Evolutionary conservation across 2,329 filamentous ascomycete species (phyloP).

Genomic region (Camillea tinctor): DNA sequence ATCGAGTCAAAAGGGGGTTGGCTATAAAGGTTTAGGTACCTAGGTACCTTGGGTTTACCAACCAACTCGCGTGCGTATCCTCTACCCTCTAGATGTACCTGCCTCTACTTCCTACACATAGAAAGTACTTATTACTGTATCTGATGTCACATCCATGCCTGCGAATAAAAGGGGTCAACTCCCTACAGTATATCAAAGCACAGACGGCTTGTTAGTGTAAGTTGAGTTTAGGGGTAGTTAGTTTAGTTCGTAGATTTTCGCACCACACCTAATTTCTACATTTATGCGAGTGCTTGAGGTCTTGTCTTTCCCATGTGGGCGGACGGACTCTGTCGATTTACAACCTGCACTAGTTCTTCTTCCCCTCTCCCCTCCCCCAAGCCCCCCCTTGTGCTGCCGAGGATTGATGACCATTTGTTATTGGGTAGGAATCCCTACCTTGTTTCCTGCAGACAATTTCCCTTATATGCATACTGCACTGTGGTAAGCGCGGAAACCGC

Average conservation of each 20-base stretch:
- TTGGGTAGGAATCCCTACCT: not conserved
- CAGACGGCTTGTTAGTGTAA: not conserved
- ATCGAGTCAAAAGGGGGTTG: not conserved
- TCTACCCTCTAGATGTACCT: not conserved
- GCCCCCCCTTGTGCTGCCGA: not conserved
- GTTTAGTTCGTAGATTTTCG: not conserved
- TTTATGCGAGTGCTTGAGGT: conserved; percentile 2
- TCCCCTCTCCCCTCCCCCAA: not conserved
- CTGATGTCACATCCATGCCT: not conserved
- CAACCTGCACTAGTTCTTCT: too few relatives aligned
- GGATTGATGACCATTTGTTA: not conserved
- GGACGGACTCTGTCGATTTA: not conserved
- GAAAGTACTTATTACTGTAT: not conserved
- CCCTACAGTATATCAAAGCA: not conserved
- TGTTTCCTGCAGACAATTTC: not conserved
- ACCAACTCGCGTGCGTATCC: not conserved
- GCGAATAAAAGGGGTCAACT: not conserved
- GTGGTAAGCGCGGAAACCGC: not conserved
- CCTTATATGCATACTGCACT: not conserved
- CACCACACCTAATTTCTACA: conserved; percentile 1
- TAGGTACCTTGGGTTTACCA: not conserved
- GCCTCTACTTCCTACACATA: too few relatives aligned
- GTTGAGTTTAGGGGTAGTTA: not conserved
- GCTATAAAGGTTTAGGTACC: not conserved
- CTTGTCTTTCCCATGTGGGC: not conserved